These are phyloP conservation scores for Castanea sativa DNA, from an alignment of 306 rosid species.

Conservation along the genomic window DNA sequence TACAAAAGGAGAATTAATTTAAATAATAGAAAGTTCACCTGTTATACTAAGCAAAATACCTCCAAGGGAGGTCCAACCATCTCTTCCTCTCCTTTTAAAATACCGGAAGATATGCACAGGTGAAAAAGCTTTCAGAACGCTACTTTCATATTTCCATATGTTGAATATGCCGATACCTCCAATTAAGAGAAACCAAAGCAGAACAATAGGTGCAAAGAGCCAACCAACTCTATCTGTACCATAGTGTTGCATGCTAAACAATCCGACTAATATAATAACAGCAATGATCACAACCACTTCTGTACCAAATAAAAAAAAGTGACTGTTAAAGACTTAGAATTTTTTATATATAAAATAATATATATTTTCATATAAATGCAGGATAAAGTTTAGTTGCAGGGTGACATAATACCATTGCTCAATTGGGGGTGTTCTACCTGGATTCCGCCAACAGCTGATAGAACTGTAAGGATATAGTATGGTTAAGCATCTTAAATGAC, in stretches of 20 bases:
- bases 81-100: slow-evolving; percentile 66
- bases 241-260: slow-evolving; percentile 93
- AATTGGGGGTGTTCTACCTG: slow-evolving; percentile 66
- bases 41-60: slow-evolving; percentile 97
- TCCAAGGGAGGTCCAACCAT: slow-evolving; percentile 92
- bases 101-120: slow-evolving; percentile 79
- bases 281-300: slow-evolving; percentile 85
- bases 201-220: slow-evolving; percentile 99
- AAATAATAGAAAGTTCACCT: slow-evolving; percentile 45
- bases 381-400: slow-evolving; percentile 14
- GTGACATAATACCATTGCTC: slow-evolving; percentile 54
- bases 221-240: slow-evolving; percentile 98
- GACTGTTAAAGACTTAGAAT: slow-evolving; percentile 22
- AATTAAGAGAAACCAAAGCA: slow-evolving; percentile 89
- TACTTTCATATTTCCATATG: slow-evolving; percentile 72
- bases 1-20: background rate
- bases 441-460: slow-evolving; percentile 98
- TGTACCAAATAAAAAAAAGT: slow-evolving; percentile 38
- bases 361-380: slow-evolving; percentile 5
- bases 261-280: slow-evolving; percentile 71
- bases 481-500: slow-evolving; percentile 25
- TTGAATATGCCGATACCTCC: slow-evolving; percentile 94
- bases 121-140: slow-evolving; percentile 76
- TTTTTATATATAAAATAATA: slow-evolving; percentile 8
- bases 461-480: slow-evolving; percentile 48